phyloP scores from a whole-genome alignment of 2,329 filamentous ascomycete species.

The Zopfia rhizophila region DNA sequence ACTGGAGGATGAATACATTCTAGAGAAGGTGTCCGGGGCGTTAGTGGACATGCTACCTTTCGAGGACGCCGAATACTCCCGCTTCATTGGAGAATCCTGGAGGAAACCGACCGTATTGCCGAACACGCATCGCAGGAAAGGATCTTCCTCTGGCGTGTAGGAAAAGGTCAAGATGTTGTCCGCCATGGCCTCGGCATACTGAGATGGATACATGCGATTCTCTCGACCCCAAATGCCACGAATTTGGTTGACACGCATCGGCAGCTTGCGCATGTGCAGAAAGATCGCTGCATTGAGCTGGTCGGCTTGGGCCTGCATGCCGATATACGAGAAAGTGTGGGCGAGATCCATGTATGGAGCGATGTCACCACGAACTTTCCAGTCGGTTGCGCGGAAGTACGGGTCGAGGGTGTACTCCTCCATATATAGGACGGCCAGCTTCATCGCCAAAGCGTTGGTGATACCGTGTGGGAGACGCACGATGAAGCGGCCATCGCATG shows the following conservation, averaged over 20 bases:
- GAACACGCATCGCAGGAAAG: too few species aligned
- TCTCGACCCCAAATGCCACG: not conserved
- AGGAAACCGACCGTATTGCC: too few species aligned
- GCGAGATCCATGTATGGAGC: not conserved
- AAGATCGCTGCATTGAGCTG: too few species aligned
- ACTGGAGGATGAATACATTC: too few species aligned
- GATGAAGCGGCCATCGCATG: not conserved
- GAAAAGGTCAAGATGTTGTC: constrained; percentile 1
- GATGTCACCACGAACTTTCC: constrained; percentile 7
- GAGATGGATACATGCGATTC: constrained; percentile 1
- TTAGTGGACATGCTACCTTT: not conserved
- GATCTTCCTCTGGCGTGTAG: not conserved
- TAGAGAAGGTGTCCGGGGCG: too few species aligned
- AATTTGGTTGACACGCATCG: constrained; percentile 24
- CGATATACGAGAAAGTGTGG: too few species aligned
- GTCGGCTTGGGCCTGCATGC: too few species aligned
- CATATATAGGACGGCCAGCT: constrained; percentile 15
- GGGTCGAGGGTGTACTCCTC: constrained; percentile 2
- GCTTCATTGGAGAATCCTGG: not conserved
- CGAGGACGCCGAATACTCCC: not conserved
- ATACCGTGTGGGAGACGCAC: constrained; percentile 7
- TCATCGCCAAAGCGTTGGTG: constrained; percentile 7
- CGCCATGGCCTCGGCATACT: not conserved
- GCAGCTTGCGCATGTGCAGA: too few species aligned
- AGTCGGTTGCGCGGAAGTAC: not conserved